Percentiles rank a stretch among this genome's conserved stretches.
Conservation (phyloP, 2,329 filamentous ascomycete species). For the Tolypocladium sp. region DNA sequence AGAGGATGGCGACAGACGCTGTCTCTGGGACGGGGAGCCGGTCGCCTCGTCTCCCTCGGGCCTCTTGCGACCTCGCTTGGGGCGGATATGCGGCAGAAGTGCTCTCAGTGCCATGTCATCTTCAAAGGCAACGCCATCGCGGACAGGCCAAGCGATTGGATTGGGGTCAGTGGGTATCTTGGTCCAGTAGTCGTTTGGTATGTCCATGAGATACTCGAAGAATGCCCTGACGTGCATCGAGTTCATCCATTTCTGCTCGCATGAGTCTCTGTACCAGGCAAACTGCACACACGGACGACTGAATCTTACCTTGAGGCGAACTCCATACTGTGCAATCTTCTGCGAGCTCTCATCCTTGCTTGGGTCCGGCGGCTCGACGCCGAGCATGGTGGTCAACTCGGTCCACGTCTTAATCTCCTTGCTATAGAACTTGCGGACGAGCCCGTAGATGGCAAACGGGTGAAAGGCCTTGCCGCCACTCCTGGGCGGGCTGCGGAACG, state of each 20-base stretch:
- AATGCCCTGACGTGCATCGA: conserved; percentile 94
- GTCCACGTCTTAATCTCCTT: conserved; percentile 92
- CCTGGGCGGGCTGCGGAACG: conserved; percentile 71
- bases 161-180: conserved; percentile 59
- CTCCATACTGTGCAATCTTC: conserved; percentile 91
- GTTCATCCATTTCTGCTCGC: conserved; percentile 77
- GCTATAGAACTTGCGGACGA: conserved; percentile 68
- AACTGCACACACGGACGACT: background rate
- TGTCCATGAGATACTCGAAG: conserved; percentile 79
- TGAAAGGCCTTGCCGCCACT: conserved; percentile 83
- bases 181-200: conserved; percentile 70
- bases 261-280: background rate
- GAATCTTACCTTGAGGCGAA: conserved; percentile 67
- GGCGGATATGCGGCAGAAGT: conserved; percentile 67
- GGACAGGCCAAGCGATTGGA: conserved; percentile 52
- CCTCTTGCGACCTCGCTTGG: conserved; percentile 52
- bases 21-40: conserved; percentile 47
- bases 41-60: conserved; percentile 50
- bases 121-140: conserved; percentile 76
- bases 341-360: conserved; percentile 83
- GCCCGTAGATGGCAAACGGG: conserved; percentile 65
- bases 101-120: conserved; percentile 84
- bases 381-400: conserved; percentile 76
- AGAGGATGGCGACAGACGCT: conserved; percentile 47
- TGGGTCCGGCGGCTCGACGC: conserved; percentile 74